Percentiles rank a stretch among this genome's conserved stretches.
Evolutionary conservation across 768 basidiomycete genomes (phyloP).

Genomic region (Mrakia gelida): DNA sequence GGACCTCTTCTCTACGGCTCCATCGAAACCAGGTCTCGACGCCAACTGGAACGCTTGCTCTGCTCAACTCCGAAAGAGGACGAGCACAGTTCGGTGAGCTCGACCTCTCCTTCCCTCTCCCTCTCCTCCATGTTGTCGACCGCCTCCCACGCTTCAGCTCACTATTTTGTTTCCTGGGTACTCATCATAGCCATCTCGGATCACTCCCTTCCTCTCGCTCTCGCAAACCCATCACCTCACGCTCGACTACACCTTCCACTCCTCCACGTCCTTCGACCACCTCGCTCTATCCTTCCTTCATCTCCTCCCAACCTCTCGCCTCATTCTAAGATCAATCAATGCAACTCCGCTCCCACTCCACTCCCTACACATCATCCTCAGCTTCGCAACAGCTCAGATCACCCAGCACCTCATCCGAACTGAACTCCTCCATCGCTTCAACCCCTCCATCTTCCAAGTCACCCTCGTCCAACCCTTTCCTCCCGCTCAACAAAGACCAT

Average conservation of each 20-base stretch:
- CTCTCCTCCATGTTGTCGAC: not conserved
- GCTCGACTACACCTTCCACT: not conserved
- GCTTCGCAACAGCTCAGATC: not conserved
- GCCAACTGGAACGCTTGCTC: not conserved
- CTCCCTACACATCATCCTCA: not conserved
- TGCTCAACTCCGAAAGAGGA: not conserved
- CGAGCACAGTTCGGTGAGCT: not conserved
- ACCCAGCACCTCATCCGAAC: not conserved
- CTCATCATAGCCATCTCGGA: not conserved
- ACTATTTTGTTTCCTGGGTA: too few species aligned
- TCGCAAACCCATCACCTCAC: not conserved
- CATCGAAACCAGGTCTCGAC: not conserved
- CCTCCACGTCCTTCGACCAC: conserved; percentile 44
- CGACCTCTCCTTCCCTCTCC: not conserved
- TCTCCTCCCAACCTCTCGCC: not conserved
- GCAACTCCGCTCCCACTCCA: not conserved
- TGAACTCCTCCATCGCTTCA: not conserved
- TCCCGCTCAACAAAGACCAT: too few species aligned
- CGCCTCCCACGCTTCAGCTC: too few species aligned
- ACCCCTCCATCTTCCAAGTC: not conserved
- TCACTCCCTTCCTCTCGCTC: not conserved
- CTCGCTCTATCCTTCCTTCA: conserved; percentile 41
- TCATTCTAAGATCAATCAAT: conserved; percentile 53
- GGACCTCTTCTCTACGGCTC: not conserved
- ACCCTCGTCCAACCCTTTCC: not conserved